These are phyloP conservation scores for Begonia peltatifolia DNA, from an alignment of 306 rosid genomes.

Conservation along the genomic window DNA sequence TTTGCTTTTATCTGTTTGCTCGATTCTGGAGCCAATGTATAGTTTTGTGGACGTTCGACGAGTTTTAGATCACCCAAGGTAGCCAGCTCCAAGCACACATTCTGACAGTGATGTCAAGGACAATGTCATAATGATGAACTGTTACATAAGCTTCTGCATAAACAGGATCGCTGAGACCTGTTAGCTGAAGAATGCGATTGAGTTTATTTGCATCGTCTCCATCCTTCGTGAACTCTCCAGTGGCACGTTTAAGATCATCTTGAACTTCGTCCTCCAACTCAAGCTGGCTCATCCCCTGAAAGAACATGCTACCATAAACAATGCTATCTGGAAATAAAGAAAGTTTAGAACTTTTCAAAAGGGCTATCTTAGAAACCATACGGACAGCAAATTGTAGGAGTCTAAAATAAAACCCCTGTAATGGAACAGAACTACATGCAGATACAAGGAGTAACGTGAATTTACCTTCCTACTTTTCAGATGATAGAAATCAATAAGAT, in stretches of 20 bases:
- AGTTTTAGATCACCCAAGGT: slow-evolving; percentile 99
- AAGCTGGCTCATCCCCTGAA: slow-evolving; percentile 98
- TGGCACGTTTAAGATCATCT: slow-evolving; percentile 97
- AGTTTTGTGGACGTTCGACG: slow-evolving; percentile 97
- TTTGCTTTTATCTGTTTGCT: slow-evolving; percentile 95
- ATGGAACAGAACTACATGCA: not conserved
- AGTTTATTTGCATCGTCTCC: slow-evolving; percentile 84
- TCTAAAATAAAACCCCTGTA: not conserved
- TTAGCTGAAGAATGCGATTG: slow-evolving; percentile 96
- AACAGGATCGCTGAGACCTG: slow-evolving; percentile 98
- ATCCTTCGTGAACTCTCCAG: slow-evolving; percentile 92
- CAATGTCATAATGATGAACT: slow-evolving; percentile 93
- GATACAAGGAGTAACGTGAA: not conserved
- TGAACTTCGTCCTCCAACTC: slow-evolving; percentile 99
- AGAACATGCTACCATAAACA: slow-evolving; percentile 2
- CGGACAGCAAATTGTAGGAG: too few species aligned
- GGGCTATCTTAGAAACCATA: not conserved
- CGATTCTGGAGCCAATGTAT: slow-evolving; percentile 92
- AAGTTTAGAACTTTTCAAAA: not conserved
- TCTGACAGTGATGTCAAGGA: slow-evolving; percentile 95
- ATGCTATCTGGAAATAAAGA: not conserved
- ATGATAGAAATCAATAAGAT: slow-evolving; percentile 96
- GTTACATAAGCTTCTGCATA: slow-evolving; percentile 98
- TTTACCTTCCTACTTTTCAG: slow-evolving; percentile 94
- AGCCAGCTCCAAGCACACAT: slow-evolving; percentile 95